phyloP scores from a whole-genome alignment of 2,329 filamentous ascomycete species.

The Byssochlamys sp. region DNA sequence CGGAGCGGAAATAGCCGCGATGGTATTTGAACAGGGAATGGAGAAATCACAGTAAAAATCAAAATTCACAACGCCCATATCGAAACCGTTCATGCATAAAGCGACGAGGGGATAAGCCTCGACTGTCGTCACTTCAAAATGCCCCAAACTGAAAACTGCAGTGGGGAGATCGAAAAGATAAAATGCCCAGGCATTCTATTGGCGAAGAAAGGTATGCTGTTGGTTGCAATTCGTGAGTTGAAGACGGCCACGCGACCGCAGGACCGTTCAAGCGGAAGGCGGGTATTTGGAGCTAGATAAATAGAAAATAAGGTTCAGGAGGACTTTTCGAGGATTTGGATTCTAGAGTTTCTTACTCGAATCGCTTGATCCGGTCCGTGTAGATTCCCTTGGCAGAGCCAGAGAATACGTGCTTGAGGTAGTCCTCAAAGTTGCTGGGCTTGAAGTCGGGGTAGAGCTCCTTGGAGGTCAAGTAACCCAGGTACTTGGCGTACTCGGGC shows the following conservation, averaged over 20 bases:
- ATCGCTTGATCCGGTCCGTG: conserved; percentile 25
- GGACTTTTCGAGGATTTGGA: conserved; percentile 27
- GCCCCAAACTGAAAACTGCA: not conserved
- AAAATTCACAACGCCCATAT: not conserved
- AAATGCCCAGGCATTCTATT: not conserved
- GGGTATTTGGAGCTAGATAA: not conserved
- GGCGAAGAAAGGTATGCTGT: not conserved
- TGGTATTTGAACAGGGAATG: not conserved
- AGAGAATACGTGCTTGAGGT: conserved; percentile 31
- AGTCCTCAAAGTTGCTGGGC: conserved; percentile 31
- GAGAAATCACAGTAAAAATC: not conserved
- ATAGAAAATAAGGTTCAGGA: not conserved
- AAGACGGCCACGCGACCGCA: not conserved
- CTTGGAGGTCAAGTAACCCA: conserved; percentile 45
- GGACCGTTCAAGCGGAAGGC: not conserved
- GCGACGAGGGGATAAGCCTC: not conserved
- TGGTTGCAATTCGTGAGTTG: not conserved
- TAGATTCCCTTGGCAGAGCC: conserved; percentile 33
- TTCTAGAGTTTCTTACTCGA: conserved; percentile 18
- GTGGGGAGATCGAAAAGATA: not conserved
- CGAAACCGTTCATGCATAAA: not conserved
- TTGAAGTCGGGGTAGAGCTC: conserved; percentile 47
- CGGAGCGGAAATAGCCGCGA: not conserved
- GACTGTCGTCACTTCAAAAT: not conserved
- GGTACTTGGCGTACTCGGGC: conserved; percentile 44